Base-by-base conservation (phyloP, 2,329 filamentous ascomycete genomes). In the Colletotrichum sp. region DNA sequence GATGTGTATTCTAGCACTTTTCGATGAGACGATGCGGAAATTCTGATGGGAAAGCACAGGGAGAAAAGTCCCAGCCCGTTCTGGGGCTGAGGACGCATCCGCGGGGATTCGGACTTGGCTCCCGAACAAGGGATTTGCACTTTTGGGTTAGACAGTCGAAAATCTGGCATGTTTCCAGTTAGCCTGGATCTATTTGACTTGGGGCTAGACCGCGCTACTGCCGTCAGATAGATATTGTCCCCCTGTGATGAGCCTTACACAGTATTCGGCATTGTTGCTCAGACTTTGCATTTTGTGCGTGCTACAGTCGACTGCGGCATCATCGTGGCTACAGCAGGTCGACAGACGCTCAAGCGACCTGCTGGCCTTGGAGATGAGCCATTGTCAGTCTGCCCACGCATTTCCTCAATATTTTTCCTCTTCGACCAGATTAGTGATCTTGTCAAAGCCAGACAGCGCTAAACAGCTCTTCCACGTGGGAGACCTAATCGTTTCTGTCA, bases 171-270 rank as follows among this genome's bases (percentile, higher is more conserved):
- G 16, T 9, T 60, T 28, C 3, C 8, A 48, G 52, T 52, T 69
- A 72, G 64, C 26, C 39, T 26, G 64, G 24, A 21, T 21, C 36
- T 28, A 12, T 24, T 9, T 43, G n/a, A 34, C 13, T 28, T 39
- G 48, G 36, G n/a, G 32, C 24, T 36, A 61, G 26, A 66, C 13
- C 21, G 16, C 64, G 39, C 64, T 69, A 69, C 64, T 72, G 71
- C 60, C 64, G 71, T 63, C 36, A 48, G 28, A 32, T 28, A 13
- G 70, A 60, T n/a, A 13, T 10, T 21, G 43, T 21, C 43, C 15
- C 34, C 26, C 48, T 13, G 15, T n/a, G 18, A 10, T 9, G 30
- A 59, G 5, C 5, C 24, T 21, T 13, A 10, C 30, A 21, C 21
- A 55, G 26, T 71, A 48, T 65, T 72, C 16, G 21, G 8, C 2